Conservation (phyloP, 768 basidiomycete species). For the Rhizopogon sp. region DNA sequence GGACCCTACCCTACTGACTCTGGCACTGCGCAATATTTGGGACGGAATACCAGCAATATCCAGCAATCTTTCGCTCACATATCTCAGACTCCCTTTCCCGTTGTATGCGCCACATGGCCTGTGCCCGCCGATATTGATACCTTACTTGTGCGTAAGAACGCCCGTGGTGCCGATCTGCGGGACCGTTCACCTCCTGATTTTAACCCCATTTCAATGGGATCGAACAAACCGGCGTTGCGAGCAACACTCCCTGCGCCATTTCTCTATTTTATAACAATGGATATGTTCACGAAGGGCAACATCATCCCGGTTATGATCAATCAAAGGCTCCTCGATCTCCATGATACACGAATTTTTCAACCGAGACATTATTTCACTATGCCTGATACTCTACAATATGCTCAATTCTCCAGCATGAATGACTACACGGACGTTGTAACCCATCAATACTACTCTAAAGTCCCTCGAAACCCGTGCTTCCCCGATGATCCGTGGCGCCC, state of each 20-base stretch:
- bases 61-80: not conserved
- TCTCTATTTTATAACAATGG: slow-evolving; percentile 14
- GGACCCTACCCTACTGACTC: too few relatives aligned
- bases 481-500: not conserved
- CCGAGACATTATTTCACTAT: not conserved
- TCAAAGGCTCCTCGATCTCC: not conserved
- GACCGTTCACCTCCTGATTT: not conserved
- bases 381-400: not conserved
- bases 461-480: not conserved
- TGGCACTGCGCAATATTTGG: not conserved
- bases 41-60: too few relatives aligned
- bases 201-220: not conserved
- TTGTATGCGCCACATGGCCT: not conserved
- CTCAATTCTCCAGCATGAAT: not conserved
- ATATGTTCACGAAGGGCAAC: not conserved
- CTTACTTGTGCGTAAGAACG: not conserved
- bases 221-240: not conserved
- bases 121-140: not conserved
- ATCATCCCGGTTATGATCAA: not conserved
- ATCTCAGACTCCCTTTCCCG: not conserved
- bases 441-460: not conserved
- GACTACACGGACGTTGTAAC: not conserved
- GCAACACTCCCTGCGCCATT: slow-evolving; percentile 15
- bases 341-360: not conserved
- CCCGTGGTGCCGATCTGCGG: too few relatives aligned